phyloP scores from a whole-genome alignment of 306 rosid genomes.

The Delonix regia region DNA sequence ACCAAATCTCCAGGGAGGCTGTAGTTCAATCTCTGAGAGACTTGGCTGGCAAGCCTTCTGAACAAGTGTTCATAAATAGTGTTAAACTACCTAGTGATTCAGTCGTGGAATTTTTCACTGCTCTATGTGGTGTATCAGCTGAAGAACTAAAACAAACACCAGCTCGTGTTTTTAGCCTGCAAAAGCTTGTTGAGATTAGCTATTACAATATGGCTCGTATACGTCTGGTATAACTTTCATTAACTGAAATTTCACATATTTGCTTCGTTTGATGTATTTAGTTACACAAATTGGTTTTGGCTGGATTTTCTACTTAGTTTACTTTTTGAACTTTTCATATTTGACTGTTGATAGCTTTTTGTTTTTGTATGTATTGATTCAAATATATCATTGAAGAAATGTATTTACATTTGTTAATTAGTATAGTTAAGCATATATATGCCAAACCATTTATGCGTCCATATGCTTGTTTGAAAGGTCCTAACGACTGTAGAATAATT shows the following conservation, averaged over 20 bases:
- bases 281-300: conserved; percentile 16
- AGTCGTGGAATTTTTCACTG: conserved; percentile 90
- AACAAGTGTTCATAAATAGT: conserved; percentile 90
- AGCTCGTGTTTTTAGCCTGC: conserved; percentile 98
- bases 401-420: neutral
- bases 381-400: conserved; percentile 4
- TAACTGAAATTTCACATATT: conserved; percentile 28
- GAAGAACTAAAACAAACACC: conserved; percentile 94
- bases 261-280: conserved; percentile 25
- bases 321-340: conserved; percentile 3
- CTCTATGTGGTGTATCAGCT: conserved; percentile 97
- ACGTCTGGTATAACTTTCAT: conserved; percentile 68
- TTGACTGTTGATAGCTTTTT: conserved; percentile 9
- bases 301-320: conserved; percentile 4
- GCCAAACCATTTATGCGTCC: neutral
- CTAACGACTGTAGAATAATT: neutral
- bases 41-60: conserved; percentile 92
- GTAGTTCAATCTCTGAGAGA: conserved; percentile 89
- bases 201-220: conserved; percentile 97
- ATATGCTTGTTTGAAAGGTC: conserved; percentile 12
- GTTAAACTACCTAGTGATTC: conserved; percentile 94
- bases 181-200: conserved; percentile 97
- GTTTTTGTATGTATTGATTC: conserved; percentile 14
- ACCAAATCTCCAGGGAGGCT: conserved; percentile 92
- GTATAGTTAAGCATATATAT: conserved; percentile 20